A percentile compares a stretch with the other conserved stretches of the same genome.
Evolutionary conservation across 2,329 filamentous ascomycete species (phyloP).

Genomic region (Verticillium alfalfae): DNA sequence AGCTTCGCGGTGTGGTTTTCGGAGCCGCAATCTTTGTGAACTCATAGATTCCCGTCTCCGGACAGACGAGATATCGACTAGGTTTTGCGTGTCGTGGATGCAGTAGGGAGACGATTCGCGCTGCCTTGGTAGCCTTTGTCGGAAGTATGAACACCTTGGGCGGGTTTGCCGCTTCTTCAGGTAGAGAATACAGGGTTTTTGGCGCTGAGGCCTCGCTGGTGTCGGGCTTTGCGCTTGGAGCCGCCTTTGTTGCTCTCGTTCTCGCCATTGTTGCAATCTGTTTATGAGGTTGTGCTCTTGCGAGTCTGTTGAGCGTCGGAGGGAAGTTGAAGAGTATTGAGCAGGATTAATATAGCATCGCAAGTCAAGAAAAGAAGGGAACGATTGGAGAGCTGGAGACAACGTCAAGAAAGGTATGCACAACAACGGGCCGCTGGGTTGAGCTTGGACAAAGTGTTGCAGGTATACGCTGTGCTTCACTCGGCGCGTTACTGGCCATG

Average conservation of each 20-base stretch:
- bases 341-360: neutral
- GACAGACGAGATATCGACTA: constrained; percentile 57
- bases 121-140: constrained; percentile 42
- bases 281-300: neutral
- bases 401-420: neutral
- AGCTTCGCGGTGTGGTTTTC: constrained; percentile 51
- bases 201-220: constrained; percentile 18
- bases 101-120: constrained; percentile 54
- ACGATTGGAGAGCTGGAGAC: neutral
- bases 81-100: constrained; percentile 52
- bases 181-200: constrained; percentile 31
- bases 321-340: too few relatives aligned
- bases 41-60: constrained; percentile 58
- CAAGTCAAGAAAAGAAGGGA: neutral
- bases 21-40: constrained; percentile 54
- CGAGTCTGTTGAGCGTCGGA: neutral
- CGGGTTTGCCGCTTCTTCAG: constrained; percentile 32
- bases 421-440: too few relatives aligned
- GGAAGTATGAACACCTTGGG: constrained; percentile 58
- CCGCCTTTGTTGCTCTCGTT: constrained; percentile 38
- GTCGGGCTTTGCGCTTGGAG: constrained; percentile 23
- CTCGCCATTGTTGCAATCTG: constrained; percentile 35
- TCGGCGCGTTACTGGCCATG: neutral
- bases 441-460: too few relatives aligned
- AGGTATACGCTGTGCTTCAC: neutral